Conservation (phyloP, 2,329 filamentous ascomycete genomes). For the Aureobasidium mangrovei region DNA sequence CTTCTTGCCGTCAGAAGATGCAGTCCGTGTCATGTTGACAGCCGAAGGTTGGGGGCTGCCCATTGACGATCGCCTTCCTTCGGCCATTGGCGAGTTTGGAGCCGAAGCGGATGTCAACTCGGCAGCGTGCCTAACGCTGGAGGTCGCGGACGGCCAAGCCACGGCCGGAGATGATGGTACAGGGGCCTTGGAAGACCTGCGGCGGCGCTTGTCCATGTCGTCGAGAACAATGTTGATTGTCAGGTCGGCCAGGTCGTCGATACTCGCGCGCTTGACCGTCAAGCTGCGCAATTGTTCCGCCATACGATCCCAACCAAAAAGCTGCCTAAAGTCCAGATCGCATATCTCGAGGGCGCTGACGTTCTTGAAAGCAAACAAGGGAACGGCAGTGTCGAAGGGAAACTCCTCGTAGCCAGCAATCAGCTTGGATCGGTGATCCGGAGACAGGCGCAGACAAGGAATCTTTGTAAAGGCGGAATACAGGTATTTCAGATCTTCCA, state of each 20-base stretch:
- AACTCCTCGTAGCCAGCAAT: constrained; percentile 96
- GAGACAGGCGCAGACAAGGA: constrained; percentile 77
- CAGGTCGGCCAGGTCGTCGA: constrained; percentile 85
- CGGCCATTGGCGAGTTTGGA: constrained; percentile 54
- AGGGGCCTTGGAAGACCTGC: constrained; percentile 67
- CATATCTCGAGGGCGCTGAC: constrained; percentile 86
- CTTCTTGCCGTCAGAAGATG: constrained; percentile 43
- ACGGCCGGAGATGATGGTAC: constrained; percentile 69
- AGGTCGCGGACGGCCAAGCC: constrained; percentile 56
- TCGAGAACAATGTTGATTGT: constrained; percentile 90
- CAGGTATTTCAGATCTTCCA: constrained; percentile 86
- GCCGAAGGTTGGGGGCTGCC: constrained; percentile 37
- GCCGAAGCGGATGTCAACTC: constrained; percentile 61
- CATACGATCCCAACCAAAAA: constrained; percentile 92
- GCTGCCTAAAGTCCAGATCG: constrained; percentile 92
- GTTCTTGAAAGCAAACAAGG: constrained; percentile 96
- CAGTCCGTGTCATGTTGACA: constrained; percentile 43
- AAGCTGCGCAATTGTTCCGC: constrained; percentile 87
- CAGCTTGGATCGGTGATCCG: constrained; percentile 84
- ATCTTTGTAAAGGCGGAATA: constrained; percentile 99
- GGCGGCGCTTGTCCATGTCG: constrained; percentile 86
- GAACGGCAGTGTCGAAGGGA: constrained; percentile 93
- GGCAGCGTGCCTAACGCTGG: constrained; percentile 48
- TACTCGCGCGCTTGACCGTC: constrained; percentile 74
- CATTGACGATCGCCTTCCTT: constrained; percentile 39